These are phyloP conservation scores for Hypoxylon sp. DNA, from an alignment of 2,329 filamentous ascomycete genomes.

Conservation along the genomic window DNA sequence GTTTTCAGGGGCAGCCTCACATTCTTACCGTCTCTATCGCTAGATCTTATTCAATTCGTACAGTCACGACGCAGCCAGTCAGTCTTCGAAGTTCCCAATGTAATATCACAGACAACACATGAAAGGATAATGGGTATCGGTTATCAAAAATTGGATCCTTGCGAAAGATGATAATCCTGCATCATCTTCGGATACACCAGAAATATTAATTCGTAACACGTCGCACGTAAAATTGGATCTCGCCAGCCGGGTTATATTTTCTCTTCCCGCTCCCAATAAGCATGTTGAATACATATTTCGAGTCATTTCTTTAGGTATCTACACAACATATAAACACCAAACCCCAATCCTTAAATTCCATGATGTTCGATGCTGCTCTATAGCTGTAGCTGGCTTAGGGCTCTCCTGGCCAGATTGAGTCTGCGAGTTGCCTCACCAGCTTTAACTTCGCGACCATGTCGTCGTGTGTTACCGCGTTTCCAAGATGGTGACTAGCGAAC, in stretches of 20 bases:
- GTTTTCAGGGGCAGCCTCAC: slow-evolving; percentile 11
- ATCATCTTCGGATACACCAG: background rate
- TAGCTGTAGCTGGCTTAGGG: slow-evolving; percentile 46
- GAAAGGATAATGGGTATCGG: background rate
- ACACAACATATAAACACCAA: slow-evolving; percentile 4
- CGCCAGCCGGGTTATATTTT: slow-evolving; percentile 12
- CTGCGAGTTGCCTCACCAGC: slow-evolving; percentile 78
- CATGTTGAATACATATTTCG: slow-evolving; percentile 45
- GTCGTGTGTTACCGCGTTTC: slow-evolving; percentile 77
- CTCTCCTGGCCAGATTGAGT: slow-evolving; percentile 76
- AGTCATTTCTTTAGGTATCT: slow-evolving; percentile 1
- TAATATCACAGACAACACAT: background rate
- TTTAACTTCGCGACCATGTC: slow-evolving; percentile 82
- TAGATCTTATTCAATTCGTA: background rate
- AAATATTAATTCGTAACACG: background rate
- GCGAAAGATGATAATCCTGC: background rate
- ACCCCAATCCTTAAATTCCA: background rate
- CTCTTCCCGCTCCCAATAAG: slow-evolving; percentile 26
- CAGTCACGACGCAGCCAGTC: background rate
- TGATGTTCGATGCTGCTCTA: background rate
- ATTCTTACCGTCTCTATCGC: slow-evolving; percentile 2
- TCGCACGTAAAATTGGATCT: slow-evolving; percentile 18
- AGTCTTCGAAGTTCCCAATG: background rate
- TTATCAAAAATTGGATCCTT: slow-evolving; percentile 2
- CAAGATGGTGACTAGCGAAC: slow-evolving; percentile 81